A percentile compares a stretch with the other conserved stretches of the same genome.
These are phyloP conservation scores for Hemileia vastatrix DNA, from an alignment of 1,284 basidiomycete species.

Conservation along the genomic window DNA sequence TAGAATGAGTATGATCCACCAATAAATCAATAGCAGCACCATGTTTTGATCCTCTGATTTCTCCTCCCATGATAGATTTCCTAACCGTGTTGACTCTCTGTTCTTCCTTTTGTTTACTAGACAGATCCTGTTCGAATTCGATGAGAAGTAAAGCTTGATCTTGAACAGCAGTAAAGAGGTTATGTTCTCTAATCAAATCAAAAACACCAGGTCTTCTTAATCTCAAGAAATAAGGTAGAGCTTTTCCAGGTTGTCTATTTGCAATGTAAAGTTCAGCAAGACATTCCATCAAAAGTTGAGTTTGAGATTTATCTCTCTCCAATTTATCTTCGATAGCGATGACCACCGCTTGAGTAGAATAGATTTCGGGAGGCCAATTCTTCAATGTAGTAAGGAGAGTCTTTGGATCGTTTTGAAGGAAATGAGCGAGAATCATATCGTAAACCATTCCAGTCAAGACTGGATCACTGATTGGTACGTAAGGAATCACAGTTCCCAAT, in stretches of 20 bases:
- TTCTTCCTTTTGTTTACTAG: constrained; percentile 45
- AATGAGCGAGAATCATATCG: constrained; percentile 85
- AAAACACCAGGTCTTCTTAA: constrained; percentile 81
- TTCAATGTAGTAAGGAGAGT: constrained; percentile 66
- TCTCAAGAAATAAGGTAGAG: constrained; percentile 76
- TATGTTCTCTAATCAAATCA: constrained; percentile 83
- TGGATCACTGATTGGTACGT: constrained; percentile 71
- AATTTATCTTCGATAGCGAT: constrained; percentile 75
- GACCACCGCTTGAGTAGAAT: constrained; percentile 75
- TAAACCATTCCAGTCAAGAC: constrained; percentile 75
- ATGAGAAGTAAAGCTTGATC: constrained; percentile 84
- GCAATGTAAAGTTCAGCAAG: constrained; percentile 80
- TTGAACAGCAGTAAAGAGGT: constrained; percentile 85
- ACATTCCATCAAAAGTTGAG: constrained; percentile 71
- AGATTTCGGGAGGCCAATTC: constrained; percentile 82
- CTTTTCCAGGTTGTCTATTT: constrained; percentile 85
- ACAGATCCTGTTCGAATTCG: constrained; percentile 83
- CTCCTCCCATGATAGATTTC: background rate
- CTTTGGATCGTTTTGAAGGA: constrained; percentile 66
- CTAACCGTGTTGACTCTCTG: background rate
- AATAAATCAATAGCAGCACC: constrained; percentile 69
- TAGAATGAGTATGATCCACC: constrained; percentile 91
- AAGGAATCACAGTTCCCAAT: constrained; percentile 75
- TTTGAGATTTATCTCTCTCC: constrained; percentile 53
- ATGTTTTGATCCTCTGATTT: constrained; percentile 37